Conservation (phyloP, 1,139 yeast genomes). For the Protomyces arabidopsidicola region DNA sequence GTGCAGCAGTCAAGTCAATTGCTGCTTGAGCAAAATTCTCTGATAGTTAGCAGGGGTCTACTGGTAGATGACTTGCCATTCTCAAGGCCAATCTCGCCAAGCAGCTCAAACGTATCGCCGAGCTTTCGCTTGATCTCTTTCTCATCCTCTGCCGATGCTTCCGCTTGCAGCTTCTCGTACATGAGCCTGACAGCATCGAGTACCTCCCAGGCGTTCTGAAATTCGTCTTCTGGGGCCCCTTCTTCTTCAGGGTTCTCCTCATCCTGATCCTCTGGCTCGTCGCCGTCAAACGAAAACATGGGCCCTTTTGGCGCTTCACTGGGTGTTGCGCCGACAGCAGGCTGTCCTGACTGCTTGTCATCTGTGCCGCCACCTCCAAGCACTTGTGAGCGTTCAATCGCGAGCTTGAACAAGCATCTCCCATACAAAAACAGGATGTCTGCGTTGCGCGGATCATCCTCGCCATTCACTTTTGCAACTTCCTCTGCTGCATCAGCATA, state of each 20-base stretch:
- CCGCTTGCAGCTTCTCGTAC: conserved; percentile 49
- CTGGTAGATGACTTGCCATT: conserved; percentile 43
- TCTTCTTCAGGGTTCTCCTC: conserved; percentile 41
- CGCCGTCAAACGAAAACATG: conserved; percentile 34
- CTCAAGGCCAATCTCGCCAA: conserved; percentile 87
- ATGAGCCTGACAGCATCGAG: conserved; percentile 68
- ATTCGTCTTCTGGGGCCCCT: conserved; percentile 59
- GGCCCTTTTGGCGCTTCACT: background rate
- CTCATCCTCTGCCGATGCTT: conserved; percentile 28
- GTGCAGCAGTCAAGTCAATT: conserved; percentile 56
- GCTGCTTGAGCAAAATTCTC: conserved; percentile 75
- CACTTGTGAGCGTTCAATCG: conserved; percentile 71
- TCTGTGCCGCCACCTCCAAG: conserved; percentile 48
- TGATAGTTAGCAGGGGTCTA: background rate
- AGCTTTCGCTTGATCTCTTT: conserved; percentile 48
- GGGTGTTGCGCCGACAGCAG: conserved; percentile 11
- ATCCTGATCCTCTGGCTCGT: conserved; percentile 40
- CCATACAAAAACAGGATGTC: conserved; percentile 74
- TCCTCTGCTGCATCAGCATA: conserved; percentile 72
- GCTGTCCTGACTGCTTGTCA: background rate
- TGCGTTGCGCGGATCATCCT: conserved; percentile 51
- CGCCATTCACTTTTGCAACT: conserved; percentile 50
- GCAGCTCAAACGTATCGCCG: conserved; percentile 69
- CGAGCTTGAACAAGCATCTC: conserved; percentile 70
- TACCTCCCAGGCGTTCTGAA: conserved; percentile 84